phyloP scores from a whole-genome alignment of 805 yeast species.

The Candida namnaoensis region DNA sequence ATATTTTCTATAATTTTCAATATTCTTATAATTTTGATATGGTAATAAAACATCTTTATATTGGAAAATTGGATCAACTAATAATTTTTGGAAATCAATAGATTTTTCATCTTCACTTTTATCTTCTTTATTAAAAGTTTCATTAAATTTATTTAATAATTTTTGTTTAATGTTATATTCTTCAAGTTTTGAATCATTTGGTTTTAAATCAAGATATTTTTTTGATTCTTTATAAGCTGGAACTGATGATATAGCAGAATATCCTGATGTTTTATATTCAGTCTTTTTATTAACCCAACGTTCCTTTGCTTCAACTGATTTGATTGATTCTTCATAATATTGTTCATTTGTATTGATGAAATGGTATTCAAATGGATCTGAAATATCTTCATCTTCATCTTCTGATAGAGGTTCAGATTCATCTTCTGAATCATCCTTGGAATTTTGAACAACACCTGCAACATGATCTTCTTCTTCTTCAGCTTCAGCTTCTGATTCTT shows the following conservation, averaged over 20 bases:
- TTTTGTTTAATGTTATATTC: conserved; percentile 40
- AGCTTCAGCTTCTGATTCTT: too few relatives aligned
- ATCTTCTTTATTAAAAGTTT: conserved; percentile 8
- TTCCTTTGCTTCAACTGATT: conserved; percentile 17
- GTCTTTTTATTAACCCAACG: conserved; percentile 18
- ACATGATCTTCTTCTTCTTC: conserved; percentile 21
- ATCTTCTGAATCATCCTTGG: conserved; percentile 15
- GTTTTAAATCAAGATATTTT: conserved; percentile 12
- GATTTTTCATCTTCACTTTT: conserved; percentile 34
- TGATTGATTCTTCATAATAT: conserved; percentile 27
- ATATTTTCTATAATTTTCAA: conserved; percentile 45
- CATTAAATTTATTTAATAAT: conserved; percentile 19
- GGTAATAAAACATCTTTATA: conserved; percentile 69
- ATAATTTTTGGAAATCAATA: conserved; percentile 42
- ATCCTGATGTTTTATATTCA: conserved; percentile 6
- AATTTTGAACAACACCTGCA: conserved; percentile 13
- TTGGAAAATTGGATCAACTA: conserved; percentile 55
- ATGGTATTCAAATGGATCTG: conserved; percentile 75
- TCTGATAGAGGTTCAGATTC: conserved; percentile 15
- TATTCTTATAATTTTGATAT: conserved; percentile 39
- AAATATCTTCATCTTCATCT: conserved; percentile 28
- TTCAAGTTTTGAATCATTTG: conserved; percentile 14
- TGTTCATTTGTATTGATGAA: conserved; percentile 41
- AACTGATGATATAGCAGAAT: conserved; percentile 14
- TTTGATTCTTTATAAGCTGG: conserved; percentile 15